Evolutionary conservation across 495 filamentous ascomycete species (phyloP).

Genomic region (Tuber umbilicatum): DNA sequence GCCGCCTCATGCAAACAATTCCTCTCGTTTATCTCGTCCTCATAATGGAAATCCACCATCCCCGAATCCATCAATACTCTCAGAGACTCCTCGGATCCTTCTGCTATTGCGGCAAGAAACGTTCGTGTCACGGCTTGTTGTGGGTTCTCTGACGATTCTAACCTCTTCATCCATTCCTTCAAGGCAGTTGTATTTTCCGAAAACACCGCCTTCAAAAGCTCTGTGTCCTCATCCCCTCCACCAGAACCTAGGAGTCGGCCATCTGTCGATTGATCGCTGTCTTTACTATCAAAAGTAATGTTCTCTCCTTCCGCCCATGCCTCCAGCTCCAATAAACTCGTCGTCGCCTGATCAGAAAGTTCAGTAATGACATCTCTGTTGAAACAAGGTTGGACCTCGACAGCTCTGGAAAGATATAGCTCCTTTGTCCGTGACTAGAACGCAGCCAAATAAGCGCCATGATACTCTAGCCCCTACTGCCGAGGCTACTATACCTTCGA

Average conservation of each 20-base stretch:
- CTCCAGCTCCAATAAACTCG: conserved; percentile 80
- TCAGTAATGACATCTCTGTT: conserved; percentile 94
- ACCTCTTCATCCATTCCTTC: conserved; percentile 57
- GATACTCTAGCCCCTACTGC: not conserved
- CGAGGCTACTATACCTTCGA: conserved; percentile 61
- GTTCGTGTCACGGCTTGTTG: conserved; percentile 73
- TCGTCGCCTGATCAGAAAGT: conserved; percentile 91
- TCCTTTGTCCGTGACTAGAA: conserved; percentile 86
- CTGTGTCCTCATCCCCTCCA: conserved; percentile 77
- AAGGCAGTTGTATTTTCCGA: conserved; percentile 60
- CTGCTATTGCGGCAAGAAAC: conserved; percentile 79
- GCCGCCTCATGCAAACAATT: conserved; percentile 93
- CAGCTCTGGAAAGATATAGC: conserved; percentile 86
- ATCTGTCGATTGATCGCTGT: conserved; percentile 58
- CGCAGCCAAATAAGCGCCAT: conserved; percentile 29
- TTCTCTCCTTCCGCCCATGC: conserved; percentile 96
- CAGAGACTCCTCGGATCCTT: conserved; percentile 72
- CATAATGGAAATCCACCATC: conserved; percentile 74
- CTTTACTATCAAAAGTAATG: conserved; percentile 64
- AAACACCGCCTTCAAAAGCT: conserved; percentile 80
- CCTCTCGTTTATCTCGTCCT: conserved; percentile 94
- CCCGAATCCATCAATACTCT: conserved; percentile 68
- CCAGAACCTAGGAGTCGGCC: conserved; percentile 61
- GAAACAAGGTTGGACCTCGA: conserved; percentile 97
- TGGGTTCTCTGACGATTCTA: conserved; percentile 53